These are phyloP conservation scores for Podospora appendiculata DNA, from an alignment of 495 filamentous ascomycete species.

Conservation along the genomic window DNA sequence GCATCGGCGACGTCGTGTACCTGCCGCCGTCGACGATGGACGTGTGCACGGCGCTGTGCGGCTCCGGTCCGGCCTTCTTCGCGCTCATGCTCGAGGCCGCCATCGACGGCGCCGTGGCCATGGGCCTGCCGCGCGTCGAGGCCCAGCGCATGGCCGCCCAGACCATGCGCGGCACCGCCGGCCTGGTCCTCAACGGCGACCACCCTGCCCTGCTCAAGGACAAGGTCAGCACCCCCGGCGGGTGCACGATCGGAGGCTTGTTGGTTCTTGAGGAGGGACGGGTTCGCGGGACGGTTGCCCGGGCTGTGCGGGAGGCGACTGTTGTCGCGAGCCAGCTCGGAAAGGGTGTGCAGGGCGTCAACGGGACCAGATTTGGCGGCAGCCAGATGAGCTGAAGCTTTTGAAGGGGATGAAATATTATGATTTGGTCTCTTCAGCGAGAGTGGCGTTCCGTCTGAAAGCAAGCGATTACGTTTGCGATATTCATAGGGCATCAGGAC, in stretches of 20 bases:
- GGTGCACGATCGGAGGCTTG: slow-evolving; percentile 72
- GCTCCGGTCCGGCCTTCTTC: slow-evolving; percentile 72
- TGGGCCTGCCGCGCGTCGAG: slow-evolving; percentile 71
- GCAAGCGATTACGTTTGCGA: too few relatives aligned
- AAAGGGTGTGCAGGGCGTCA: slow-evolving; percentile 41
- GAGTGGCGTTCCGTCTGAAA: too few relatives aligned
- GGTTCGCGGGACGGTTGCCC: slow-evolving; percentile 60
- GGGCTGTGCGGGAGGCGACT: slow-evolving; percentile 70
- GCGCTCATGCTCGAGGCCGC: slow-evolving; percentile 70
- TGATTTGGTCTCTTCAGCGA: too few relatives aligned
- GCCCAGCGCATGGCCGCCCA: slow-evolving; percentile 77
- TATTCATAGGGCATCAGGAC: too few relatives aligned
- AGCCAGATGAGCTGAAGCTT: too few relatives aligned
- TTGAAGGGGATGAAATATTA: too few relatives aligned
- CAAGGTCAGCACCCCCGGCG: slow-evolving; percentile 72
- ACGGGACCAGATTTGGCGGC: slow-evolving; percentile 23
- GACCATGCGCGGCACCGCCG: slow-evolving; percentile 65
- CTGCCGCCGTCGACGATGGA: slow-evolving; percentile 65
- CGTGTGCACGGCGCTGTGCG: slow-evolving; percentile 65
- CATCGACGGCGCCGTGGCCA: slow-evolving; percentile 71
- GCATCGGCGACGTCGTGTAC: slow-evolving; percentile 59
- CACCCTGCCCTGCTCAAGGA: slow-evolving; percentile 71
- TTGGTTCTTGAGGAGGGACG: slow-evolving; percentile 69
- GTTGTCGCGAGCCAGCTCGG: slow-evolving; percentile 68
- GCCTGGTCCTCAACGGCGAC: slow-evolving; percentile 61